Conservation (phyloP, 495 filamentous ascomycete species). For the Xylaria nigripes region DNA sequence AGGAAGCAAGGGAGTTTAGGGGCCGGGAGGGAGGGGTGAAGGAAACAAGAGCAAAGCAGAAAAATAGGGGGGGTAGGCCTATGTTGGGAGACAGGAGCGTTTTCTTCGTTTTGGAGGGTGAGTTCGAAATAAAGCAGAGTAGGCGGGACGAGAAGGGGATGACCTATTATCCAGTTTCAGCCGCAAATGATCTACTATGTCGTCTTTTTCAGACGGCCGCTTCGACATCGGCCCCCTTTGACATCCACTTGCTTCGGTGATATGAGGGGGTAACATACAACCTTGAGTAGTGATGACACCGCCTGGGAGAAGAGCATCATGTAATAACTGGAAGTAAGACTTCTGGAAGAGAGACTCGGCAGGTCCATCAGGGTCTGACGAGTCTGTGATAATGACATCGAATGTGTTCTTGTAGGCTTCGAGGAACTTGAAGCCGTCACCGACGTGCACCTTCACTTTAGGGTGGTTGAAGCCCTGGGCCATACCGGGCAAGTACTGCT, state of each 20-base stretch:
- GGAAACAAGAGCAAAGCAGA: background rate
- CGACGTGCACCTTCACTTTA: conserved; percentile 82
- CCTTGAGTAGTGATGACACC: conserved; percentile 99
- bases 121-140: conserved; percentile 14
- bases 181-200: conserved; percentile 12
- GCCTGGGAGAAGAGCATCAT: conserved; percentile 81
- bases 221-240: background rate
- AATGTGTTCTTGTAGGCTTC: conserved; percentile 88
- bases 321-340: conserved; percentile 91
- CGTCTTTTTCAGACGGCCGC: background rate
- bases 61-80: background rate
- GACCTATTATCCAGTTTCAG: conserved; percentile 18
- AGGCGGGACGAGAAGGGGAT: conserved; percentile 4
- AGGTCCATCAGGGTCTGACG: conserved; percentile 92
- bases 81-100: conserved; percentile 5
- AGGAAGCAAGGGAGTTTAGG: background rate
- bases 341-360: conserved; percentile 96
- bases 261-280: conserved; percentile 83
- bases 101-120: background rate
- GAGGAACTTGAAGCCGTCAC: conserved; percentile 97
- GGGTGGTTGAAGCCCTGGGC: conserved; percentile 85
- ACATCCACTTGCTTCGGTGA: conserved; percentile 12
- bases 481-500: conserved; percentile 97
- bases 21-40: background rate
- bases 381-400: conserved; percentile 99